Evolutionary conservation across 495 filamentous ascomycete species (phyloP).

Genomic region (Aspergillus cristatus): DNA sequence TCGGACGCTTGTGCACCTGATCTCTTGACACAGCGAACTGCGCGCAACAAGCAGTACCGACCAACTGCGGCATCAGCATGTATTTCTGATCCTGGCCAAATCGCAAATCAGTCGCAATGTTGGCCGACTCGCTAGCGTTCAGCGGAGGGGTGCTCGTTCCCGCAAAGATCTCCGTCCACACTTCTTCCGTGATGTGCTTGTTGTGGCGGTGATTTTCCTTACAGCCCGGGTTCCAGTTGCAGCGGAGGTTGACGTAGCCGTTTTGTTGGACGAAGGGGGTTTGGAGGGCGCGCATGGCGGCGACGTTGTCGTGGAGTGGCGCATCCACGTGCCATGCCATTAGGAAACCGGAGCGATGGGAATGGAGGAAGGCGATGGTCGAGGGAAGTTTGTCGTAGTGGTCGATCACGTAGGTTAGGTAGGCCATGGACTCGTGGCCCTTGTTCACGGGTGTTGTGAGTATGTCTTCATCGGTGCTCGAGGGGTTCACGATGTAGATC

Average conservation of each 20-base stretch:
- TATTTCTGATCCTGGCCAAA: slow-evolving; percentile 7
- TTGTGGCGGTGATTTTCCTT: slow-evolving; percentile 39
- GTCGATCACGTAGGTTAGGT: slow-evolving; percentile 64
- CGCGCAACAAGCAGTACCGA: slow-evolving; percentile 51
- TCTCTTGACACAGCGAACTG: slow-evolving; percentile 55
- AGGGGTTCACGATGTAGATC: slow-evolving; percentile 57
- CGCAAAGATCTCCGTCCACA: slow-evolving; percentile 48
- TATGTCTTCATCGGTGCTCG: slow-evolving; percentile 31
- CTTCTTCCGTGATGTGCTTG: slow-evolving; percentile 46
- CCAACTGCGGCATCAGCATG: slow-evolving; percentile 21
- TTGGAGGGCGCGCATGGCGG: slow-evolving; percentile 42
- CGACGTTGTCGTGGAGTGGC: slow-evolving; percentile 42
- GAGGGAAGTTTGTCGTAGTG: slow-evolving; percentile 60
- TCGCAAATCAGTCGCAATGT: not conserved
- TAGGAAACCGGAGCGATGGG: slow-evolving; percentile 41
- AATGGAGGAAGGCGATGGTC: slow-evolving; percentile 59
- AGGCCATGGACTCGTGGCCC: slow-evolving; percentile 68
- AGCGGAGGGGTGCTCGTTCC: slow-evolving; percentile 42
- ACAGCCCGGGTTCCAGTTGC: slow-evolving; percentile 57
- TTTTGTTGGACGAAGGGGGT: slow-evolving; percentile 42
- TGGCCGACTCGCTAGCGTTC: slow-evolving; percentile 23
- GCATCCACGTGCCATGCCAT: slow-evolving; percentile 58
- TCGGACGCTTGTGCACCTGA: slow-evolving; percentile 45
- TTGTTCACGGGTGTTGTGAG: slow-evolving; percentile 48
- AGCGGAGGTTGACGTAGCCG: slow-evolving; percentile 60